Conservation (phyloP, 208 protist genomes). For the Sergeia podlipaevii region DNA sequence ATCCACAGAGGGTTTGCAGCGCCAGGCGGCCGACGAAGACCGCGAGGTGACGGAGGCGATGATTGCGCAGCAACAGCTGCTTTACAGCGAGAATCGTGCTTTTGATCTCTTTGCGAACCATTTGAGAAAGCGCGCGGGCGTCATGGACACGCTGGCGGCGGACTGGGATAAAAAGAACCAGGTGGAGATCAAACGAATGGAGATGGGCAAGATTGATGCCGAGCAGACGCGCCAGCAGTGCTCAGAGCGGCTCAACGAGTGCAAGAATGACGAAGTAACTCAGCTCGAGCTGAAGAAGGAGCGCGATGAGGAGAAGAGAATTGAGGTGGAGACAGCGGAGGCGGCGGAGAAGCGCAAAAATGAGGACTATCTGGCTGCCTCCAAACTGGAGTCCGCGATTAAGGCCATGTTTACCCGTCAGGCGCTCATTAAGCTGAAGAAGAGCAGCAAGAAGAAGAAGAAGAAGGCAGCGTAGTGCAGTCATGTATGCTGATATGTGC, state of each 20-base stretch:
- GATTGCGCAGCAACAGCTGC: slow-evolving; percentile 22
- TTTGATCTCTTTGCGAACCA: slow-evolving; percentile 64
- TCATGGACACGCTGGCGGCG: slow-evolving; percentile 59
- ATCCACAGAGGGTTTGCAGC: slow-evolving; percentile 61
- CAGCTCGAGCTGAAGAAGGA: slow-evolving; percentile 49
- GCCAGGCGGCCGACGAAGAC: slow-evolving; percentile 41
- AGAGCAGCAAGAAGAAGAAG: slow-evolving; percentile 72
- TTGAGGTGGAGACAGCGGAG: slow-evolving; percentile 25
- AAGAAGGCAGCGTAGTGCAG: slow-evolving; percentile 12
- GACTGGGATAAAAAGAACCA: slow-evolving; percentile 82
- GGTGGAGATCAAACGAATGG: slow-evolving; percentile 67
- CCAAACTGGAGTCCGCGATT: slow-evolving; percentile 75
- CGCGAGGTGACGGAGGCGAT: slow-evolving; percentile 33
- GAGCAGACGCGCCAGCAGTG: slow-evolving; percentile 78
- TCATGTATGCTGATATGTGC: background rate
- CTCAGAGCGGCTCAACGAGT: slow-evolving; percentile 63
- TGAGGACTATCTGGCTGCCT: slow-evolving; percentile 65
- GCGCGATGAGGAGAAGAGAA: slow-evolving; percentile 29
- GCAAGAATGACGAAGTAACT: slow-evolving; percentile 39
- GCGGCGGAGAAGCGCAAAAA: slow-evolving; percentile 29
- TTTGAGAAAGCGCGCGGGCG: slow-evolving; percentile 58
- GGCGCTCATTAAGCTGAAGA: slow-evolving; percentile 60
- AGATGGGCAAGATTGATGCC: slow-evolving; percentile 72
- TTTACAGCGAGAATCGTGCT: slow-evolving; percentile 43
- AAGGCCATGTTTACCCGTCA: slow-evolving; percentile 79